Base-by-base conservation (phyloP, 352 stramenopile species). In the Phytopythium cucurbitacearum region DNA sequence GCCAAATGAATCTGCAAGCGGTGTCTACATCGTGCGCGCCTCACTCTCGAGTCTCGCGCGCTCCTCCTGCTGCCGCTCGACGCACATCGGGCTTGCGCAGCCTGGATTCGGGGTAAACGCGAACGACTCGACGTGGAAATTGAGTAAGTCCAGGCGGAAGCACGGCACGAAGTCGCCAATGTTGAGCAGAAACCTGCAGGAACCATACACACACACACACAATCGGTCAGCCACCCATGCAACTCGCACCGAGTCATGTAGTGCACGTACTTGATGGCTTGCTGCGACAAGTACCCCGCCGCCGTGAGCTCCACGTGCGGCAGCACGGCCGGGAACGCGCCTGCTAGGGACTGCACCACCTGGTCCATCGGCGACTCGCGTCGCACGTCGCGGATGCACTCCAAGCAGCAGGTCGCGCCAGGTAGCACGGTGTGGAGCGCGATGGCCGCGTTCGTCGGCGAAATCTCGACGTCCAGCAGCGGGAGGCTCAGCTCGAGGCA, bases 401-500 rank as follows among this genome's bases (percentile, higher is more conserved):
- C 60, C 32, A 76, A 55, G 40, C 69, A 79, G 60, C 69, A 73
- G n/a, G 69, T 69, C 48, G 72, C 55, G 16, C 69, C 69, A 0
- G 69, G 66, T 6, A 80, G 60, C 34, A 76, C 64, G 9, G 60
- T 59, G 16, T 55, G 57, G 11, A 80, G 40, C 8, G 47, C 49
- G 32, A 80, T 54, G 28, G 44, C 51, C 1, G 46, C 44, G 43
- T 69, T 72, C 33, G 58, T 64, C 1, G 60, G 60, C 13, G 66
- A 63, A 10, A 73, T 53, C 7, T 55, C 50, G 13, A 65, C 59
- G 32, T 67, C 54, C n/a, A 80, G 37, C 16, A 80, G 50, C 36
- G 70, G 67, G 33, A 80, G 57, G 39, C 70, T 76, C 43, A 80
- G 70, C 48, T 80, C 64, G n/a, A 80, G 47, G 40, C 67, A 76